Base-by-base conservation (phyloP, 768 basidiomycete genomes). In the Amanita molliuscula region DNA sequence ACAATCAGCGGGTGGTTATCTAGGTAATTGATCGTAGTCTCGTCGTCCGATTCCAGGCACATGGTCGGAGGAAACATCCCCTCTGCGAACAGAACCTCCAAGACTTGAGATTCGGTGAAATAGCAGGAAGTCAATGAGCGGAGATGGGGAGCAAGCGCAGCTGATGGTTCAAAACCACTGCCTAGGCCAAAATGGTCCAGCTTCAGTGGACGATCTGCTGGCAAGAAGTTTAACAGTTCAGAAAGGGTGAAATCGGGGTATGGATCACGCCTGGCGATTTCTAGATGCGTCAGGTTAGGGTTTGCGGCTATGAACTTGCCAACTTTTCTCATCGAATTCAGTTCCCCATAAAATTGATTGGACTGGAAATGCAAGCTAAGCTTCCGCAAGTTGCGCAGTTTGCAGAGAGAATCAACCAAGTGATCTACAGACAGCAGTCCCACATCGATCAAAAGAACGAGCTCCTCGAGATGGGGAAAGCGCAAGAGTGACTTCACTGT, bases 301-400 rank as follows among this genome's bases (percentile, higher is more conserved):
- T 48, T 48, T 11, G 13, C 26, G 10, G 37, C 48, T 26, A 48
- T 38, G 48, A 48, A 10, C 48, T 40, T 36, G 9, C 38, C 37
- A 11, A 48, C 1, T 21, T 29, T 36, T 16, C 41, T n/a, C 10
- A 48, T 48, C 16, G 40, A 16, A 9, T 15, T 4, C 31, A 13
- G 13, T 31, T 31, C 11, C 31, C 11, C 31, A 10, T 1, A 1
- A 0, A 31, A 4, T 10, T 31, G 31, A 31, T 31, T 35, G 18
- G n/a, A 25, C 18, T 26, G n/a, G 5, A 40, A 11, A 10, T 41
- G 16, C 10, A 48, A 2, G 3, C n/a, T n/a, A 29, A 48, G 38
- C 28, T 42, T 48, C 16, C 48, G 38, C 6, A 48, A 26, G n/a
- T 18, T 48, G 28, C 20, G 36, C 6, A 48, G 6, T 5, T 29